Evolutionary conservation across 2,329 filamentous ascomycete species (phyloP), one percentile per base, ranked within the genome.

Genomic region (Orbilia blumenaviensis): DNA sequence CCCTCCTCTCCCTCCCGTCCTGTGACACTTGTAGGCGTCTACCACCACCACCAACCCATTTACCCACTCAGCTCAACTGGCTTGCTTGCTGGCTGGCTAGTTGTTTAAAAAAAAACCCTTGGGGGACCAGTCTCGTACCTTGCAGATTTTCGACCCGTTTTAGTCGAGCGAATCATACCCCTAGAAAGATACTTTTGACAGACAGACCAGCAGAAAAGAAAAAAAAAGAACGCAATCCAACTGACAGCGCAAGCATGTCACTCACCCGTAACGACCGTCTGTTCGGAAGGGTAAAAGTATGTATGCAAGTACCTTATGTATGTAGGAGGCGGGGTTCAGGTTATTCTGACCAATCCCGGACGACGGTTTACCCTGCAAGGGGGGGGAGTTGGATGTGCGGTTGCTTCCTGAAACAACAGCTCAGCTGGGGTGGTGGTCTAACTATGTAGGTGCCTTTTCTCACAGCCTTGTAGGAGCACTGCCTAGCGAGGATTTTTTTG

Each of bases 361-460:
- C 12, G 32, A n/a, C 32, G 52, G 52, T 56, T 56, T 56, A 27
- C 8, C n/a, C 52, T 56, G 52, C 52, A 56, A 56, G 52, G 52
- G 52, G n/a, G n/a, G n/a, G n/a, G n/a, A n/a, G 52, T 36, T 16
- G 29, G 48, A 18, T 36, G 52, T 56, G 52, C 52, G 52, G 52
- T 38, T 56, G 52, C 52, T 38, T 56, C 52, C 52, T 56, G 52
- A 56, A 56, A 56, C 52, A 38, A 8, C 29, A n/a, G n/a, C n/a
- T n/a, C n/a, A n/a, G n/a, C n/a, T n/a, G n/a, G n/a, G n/a, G n/a
- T 34, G 29, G n/a, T 36, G 23, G 46, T 54, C 27, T 34, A n/a
- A 34, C 27, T 34, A 5, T 34, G 29, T 5, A 5, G 5, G 29
- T 5, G 29, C 23, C 46, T 32, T 52, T n/a, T n/a, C n/a, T 23